Conservation (phyloP, 192 early-diverging fungal species). For the Coemansia sp. region DNA sequence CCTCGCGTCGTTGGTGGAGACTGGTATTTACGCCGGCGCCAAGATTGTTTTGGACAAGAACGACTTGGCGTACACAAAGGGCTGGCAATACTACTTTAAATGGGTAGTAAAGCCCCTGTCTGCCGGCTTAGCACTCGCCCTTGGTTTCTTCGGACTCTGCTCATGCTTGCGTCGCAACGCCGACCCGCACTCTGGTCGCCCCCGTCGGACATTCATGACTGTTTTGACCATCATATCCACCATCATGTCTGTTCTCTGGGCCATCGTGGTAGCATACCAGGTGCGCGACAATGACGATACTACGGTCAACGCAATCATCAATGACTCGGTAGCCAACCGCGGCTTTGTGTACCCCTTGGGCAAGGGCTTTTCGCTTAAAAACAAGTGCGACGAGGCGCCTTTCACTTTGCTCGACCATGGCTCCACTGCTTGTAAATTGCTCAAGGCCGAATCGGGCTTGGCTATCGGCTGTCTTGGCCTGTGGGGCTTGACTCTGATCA, state of each 20-base stretch:
- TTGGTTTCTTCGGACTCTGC: conserved; percentile 36
- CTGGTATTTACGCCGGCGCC: conserved; percentile 42
- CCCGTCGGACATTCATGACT: conserved; percentile 22
- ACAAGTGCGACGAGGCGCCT: conserved; percentile 35
- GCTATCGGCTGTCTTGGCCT: conserved; percentile 39
- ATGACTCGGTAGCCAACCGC: conserved; percentile 9
- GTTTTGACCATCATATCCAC: conserved; percentile 35
- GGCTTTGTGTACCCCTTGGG: conserved; percentile 42
- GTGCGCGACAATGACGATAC: conserved; percentile 27
- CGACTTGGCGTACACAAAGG: conserved; percentile 38
- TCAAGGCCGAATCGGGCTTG: conserved; percentile 37
- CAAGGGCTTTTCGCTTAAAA: conserved; percentile 46
- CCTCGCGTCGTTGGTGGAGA: conserved; percentile 37
- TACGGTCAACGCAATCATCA: conserved; percentile 9
- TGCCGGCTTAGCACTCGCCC: conserved; percentile 22
- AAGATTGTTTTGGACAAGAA: conserved; percentile 44
- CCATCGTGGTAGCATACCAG: conserved; percentile 42
- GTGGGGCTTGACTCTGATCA: conserved; percentile 32
- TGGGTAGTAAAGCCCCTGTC: conserved; percentile 50
- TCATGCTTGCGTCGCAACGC: conserved; percentile 21
- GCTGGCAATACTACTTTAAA: conserved; percentile 52
- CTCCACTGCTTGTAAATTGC: conserved; percentile 34
- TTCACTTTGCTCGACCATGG: conserved; percentile 37
- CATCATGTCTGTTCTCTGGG: conserved; percentile 44
- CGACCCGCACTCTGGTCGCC: conserved; percentile 15